Evolutionary conservation across 2,329 filamentous ascomycete genomes (phyloP), one percentile per base, ranked within the genome.

Genomic region (Exophiala dermatitidis): DNA sequence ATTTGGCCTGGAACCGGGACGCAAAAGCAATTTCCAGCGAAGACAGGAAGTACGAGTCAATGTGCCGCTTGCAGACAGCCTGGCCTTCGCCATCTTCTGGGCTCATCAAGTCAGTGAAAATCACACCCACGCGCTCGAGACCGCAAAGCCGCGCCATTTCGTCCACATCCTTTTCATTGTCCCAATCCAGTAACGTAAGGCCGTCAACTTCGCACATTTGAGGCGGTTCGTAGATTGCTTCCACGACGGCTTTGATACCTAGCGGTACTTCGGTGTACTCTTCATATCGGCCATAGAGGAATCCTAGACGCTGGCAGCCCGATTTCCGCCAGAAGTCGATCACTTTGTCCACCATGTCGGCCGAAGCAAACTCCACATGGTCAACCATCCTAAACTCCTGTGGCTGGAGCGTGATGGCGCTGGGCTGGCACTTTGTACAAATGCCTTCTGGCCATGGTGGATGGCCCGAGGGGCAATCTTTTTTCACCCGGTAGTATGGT

Each of bases 351-450:
- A 97, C 88, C 33, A 97, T 81, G 50, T 83, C 78, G 2, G 89
- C 84, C 1, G 87, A 85, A 1, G 91, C 84, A 67, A 98, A 97
- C 70, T 98, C 94, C 59, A 98, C 93, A 68, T 98, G 93, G 65
- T 98, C 93, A 2, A 98, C 90, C 88, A 93, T 96, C 48, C 93
- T 88, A 69, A 91, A 98, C 19, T 85, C 79, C 69, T 98, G 93
- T 3, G 90, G 89, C 67, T 97, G 90, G 49, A 98, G 74, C 7
- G 89, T 95, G 66, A 98, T 98, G 52, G 93, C 91, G 60, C 91
- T 95, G 5, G 93, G 93, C 67, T 98, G 94, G 64, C 93, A 98
- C 69, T 97, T 98, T 54, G 88, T 94, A 74, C 93, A 98, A 61
- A 98, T 97, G 10, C 93, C 93, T 63, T 94, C 90, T 2, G 93